phyloP scores from a whole-genome alignment of 257 asterid species.

The Paulownia fortunei region DNA sequence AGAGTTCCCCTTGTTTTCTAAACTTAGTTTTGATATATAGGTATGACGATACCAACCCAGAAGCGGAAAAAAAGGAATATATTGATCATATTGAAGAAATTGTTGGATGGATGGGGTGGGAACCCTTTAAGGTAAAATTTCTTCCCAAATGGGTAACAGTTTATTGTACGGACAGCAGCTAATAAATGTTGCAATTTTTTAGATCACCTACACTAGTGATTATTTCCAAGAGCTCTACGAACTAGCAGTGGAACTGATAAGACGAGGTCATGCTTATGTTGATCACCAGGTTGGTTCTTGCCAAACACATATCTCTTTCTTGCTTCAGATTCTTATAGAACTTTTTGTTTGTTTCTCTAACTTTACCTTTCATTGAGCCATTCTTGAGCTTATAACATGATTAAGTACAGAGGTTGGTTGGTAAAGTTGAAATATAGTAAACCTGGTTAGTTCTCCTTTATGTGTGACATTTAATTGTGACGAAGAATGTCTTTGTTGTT shows the following conservation, averaged over 20 bases:
- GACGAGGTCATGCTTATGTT: slow-evolving; percentile 88
- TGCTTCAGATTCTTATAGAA: background rate
- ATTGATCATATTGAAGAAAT: slow-evolving; percentile 91
- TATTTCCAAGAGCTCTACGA: slow-evolving; percentile 92
- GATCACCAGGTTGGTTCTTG: slow-evolving; percentile 85
- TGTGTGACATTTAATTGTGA: slow-evolving; percentile 7
- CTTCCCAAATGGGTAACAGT: background rate
- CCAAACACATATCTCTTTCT: slow-evolving; percentile 5
- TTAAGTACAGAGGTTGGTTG: background rate
- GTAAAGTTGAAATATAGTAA: background rate
- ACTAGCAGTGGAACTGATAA: slow-evolving; percentile 87
- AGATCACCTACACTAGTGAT: slow-evolving; percentile 94
- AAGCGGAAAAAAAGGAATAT: slow-evolving; percentile 96
- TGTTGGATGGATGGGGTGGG: slow-evolving; percentile 99
- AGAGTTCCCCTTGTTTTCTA: slow-evolving; percentile 17
- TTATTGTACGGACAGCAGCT: slow-evolving; percentile 20
- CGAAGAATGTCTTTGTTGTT: slow-evolving; percentile 20
- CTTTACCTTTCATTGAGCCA: slow-evolving; percentile 10
- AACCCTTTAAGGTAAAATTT: slow-evolving; percentile 79
- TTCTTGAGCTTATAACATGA: background rate
- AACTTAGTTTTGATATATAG: slow-evolving; percentile 41
- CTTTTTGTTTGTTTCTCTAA: background rate
- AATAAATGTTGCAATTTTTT: slow-evolving; percentile 29
- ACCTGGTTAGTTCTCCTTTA: slow-evolving; percentile 3
- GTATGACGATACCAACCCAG: slow-evolving; percentile 96